Base-by-base conservation (phyloP, 1,139 yeast genomes). In the Nematodospora anomalae region DNA sequence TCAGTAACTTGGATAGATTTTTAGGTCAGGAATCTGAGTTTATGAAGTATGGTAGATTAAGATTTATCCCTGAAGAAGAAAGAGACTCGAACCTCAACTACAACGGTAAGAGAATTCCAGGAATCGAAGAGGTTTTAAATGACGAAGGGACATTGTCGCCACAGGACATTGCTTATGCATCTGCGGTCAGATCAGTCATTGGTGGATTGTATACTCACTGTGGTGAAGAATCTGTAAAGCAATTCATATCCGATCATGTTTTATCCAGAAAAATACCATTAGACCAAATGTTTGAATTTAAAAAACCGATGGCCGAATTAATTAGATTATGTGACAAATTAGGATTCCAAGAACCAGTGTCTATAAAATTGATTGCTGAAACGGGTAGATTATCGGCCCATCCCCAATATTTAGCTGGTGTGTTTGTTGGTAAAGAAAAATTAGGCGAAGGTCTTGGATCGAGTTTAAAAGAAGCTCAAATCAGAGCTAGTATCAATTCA, bases 371-470 rank as follows among this genome's bases (percentile, higher is more conserved):
- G 42, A 68, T 92, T 43, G 92, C 96, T 21, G 99, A 92, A 63
- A 84, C 96, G 20, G 99, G 99, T 58, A 78, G 98, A 61, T 69
- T 73, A 52, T 80, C 96, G 3, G 77, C 79, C 41, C 80, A 87
- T 39, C 96, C 98, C 16, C 83, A 89, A 30, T 92, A 78, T 53
- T 86, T 90, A 12, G 95, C 92, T 24, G 97, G 97, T 36, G 95
- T 88, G 1, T 92, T 89, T 60, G 74, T 83, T 40, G 97, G 97
- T 24, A 71, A 73, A 15, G 80, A 80, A 44, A 83, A 88, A 62
- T 71, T 92, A 40, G 97, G 97, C 36, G 97, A 92, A 64, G 97
- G 97, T 30, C 89, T 85, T 52, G 99, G 97, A 33, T 72, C 94
- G n/a, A 85, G 95, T 30, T 69, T 92, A 50, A 78, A 76, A 47